Base-by-base conservation (phyloP, 768 basidiomycete genomes). In the Termitomyces sp. region DNA sequence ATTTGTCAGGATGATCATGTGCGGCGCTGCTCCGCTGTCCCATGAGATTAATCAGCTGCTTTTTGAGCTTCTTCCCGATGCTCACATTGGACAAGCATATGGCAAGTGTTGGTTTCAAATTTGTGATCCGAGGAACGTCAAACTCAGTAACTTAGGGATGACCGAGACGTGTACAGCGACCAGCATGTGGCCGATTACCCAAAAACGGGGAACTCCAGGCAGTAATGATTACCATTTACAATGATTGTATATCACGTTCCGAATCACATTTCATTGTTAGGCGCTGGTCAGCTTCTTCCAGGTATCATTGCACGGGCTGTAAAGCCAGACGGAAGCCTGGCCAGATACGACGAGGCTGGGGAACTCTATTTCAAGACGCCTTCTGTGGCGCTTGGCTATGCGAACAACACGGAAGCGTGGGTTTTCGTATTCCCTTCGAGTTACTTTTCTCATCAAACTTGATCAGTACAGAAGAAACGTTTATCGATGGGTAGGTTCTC, bases 381-480 rank as follows among this genome's bases (percentile, higher is more conserved):
- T 25, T 80, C 83, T 12, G 71, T 78, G 58, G 78, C 85, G 2
- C 63, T 86, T 40, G 72, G 81, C 3, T 89, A 89, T 68, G 68
- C 75, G 51, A 81, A 85, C 53, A 85, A 87, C 60, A 71, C 69
- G 17, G 66, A 82, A 68, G 87, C 87, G 87, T 88, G 65, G 62
- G 83, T 74, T 19, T n/a, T 42, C 17, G 4, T 54, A 40, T 37
- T 56, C 11, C 4, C 25, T 46, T 43, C 8, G 42, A 45, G 3
- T n/a, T 32, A 34, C 43, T 51, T 44, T 38, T 14, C 14, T 56
- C n/a, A 46, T 21, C 11, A 29, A n/a, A 42, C 11, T 37, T 7
- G 29, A 54, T 16, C 46, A 89, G 88, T 37, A 89, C 87, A 5
- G 79, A 75, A 55, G 86, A 89, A 59, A 86, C 84, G 0, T 90